Evolutionary conservation across 495 filamentous ascomycete species (phyloP).

Genomic region (Hypomontagnella submonticulosa): DNA sequence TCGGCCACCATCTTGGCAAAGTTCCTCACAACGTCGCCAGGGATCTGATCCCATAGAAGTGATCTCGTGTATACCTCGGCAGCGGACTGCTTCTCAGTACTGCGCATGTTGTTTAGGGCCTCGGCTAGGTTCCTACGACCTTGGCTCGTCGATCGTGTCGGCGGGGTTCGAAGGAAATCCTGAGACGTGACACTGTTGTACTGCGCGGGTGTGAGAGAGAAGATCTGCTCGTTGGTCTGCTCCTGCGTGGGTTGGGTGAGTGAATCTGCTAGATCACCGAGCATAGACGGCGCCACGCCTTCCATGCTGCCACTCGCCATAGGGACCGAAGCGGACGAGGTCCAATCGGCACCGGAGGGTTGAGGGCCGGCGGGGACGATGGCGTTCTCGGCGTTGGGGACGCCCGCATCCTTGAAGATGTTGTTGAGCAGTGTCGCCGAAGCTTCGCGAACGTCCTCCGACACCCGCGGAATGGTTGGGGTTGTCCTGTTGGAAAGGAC

Average conservation of each 20-base stretch:
- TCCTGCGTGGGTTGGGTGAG: constrained; percentile 81
- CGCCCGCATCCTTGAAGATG: constrained; percentile 83
- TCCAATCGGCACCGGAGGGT: constrained; percentile 63
- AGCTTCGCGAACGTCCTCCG: constrained; percentile 92
- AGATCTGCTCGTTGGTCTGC: constrained; percentile 89
- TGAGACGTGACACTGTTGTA: constrained; percentile 86
- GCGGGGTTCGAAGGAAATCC: constrained; percentile 67
- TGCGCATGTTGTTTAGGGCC: constrained; percentile 81
- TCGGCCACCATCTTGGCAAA: constrained; percentile 89
- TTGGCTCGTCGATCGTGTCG: constrained; percentile 61
- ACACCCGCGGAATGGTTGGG: constrained; percentile 81
- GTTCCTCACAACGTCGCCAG: constrained; percentile 88
- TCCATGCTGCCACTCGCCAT: constrained; percentile 65
- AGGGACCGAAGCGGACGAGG: constrained; percentile 56
- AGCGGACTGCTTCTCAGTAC: constrained; percentile 70
- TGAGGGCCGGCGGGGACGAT: constrained; percentile 61
- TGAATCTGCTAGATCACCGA: constrained; percentile 78
- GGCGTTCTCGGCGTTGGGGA: constrained; percentile 58
- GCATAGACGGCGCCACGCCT: constrained; percentile 68
- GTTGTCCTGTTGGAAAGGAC: constrained; percentile 85
- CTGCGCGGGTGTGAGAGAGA: constrained; percentile 84
- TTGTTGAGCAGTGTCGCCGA: constrained; percentile 90
- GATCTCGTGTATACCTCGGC: constrained; percentile 93
- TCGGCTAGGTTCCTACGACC: constrained; percentile 81
- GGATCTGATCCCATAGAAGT: constrained; percentile 93